A percentile compares a stretch with the other conserved stretches of the same genome.
These are phyloP conservation scores for Murraya koenigii DNA, from an alignment of 345 rosid genomes.

Conservation along the genomic window DNA sequence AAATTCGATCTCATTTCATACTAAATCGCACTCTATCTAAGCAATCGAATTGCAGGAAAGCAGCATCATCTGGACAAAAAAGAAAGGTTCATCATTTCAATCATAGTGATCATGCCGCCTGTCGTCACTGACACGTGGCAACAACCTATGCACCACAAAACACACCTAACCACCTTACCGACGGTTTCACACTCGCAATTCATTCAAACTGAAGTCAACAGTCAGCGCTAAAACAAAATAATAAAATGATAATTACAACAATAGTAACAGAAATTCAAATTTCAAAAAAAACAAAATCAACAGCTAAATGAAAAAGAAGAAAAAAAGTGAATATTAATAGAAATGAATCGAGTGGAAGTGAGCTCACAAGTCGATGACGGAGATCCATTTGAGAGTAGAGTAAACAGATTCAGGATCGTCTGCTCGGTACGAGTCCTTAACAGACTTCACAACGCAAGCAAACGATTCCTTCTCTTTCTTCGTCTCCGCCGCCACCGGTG, in stretches of 20 bases:
- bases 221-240: not conserved
- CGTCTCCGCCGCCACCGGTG: conserved; percentile 84
- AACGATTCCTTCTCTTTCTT: conserved; percentile 79
- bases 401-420: conserved; percentile 92
- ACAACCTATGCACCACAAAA: not conserved
- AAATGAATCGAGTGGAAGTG: not conserved
- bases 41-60: not conserved
- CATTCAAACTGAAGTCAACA: not conserved
- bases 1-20: too few relatives aligned
- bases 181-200: not conserved
- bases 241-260: too few relatives aligned
- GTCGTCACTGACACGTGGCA: not conserved
- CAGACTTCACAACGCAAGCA: conserved; percentile 59
- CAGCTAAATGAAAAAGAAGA: not conserved
- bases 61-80: not conserved
- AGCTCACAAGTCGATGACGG: conserved; percentile 82
- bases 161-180: not conserved
- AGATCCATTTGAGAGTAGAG: conserved; percentile 90
- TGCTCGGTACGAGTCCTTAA: conserved; percentile 55
- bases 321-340: too few relatives aligned
- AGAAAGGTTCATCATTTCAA: too few relatives aligned
- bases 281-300: not conserved
- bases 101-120: not conserved
- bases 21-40: too few relatives aligned
- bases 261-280: not conserved